phyloP scores from a whole-genome alignment of 78 protist species.

The Dictyostelium citrinum region DNA sequence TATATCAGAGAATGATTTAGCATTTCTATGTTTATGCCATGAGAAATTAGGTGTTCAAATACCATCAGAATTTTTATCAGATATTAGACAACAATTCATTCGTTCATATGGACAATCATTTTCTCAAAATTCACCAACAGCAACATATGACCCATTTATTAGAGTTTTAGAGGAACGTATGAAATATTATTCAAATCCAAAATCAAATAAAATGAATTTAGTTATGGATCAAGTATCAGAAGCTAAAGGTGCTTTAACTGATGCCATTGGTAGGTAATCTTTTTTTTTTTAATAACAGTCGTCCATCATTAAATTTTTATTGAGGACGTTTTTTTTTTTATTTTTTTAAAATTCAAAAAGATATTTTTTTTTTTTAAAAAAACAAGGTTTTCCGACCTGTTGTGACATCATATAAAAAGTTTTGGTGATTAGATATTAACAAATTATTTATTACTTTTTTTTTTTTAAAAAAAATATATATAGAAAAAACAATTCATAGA shows the following conservation, averaged over 20 bases:
- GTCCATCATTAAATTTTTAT: neutral
- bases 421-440: neutral
- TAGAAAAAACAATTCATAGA: slow-evolving; percentile 91
- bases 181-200: slow-evolving; percentile 66
- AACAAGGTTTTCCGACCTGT: neutral
- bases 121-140: slow-evolving; percentile 54
- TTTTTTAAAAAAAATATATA: neutral
- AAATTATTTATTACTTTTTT: neutral
- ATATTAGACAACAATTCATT: slow-evolving; percentile 26
- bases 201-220: slow-evolving; percentile 56
- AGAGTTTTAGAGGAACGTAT: slow-evolving; percentile 66
- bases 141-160: slow-evolving; percentile 57
- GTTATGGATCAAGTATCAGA: slow-evolving; percentile 54
- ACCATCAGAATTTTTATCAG: slow-evolving; percentile 65
- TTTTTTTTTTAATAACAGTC: neutral
- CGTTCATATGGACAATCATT: slow-evolving; percentile 35
- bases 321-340: neutral
- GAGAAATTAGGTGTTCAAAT: slow-evolving; percentile 57
- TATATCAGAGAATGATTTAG: slow-evolving; percentile 75
- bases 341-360: neutral
- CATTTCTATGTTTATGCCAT: slow-evolving; percentile 66
- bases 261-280: slow-evolving; percentile 7
- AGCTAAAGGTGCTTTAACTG: slow-evolving; percentile 47
- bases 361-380: too few relatives aligned
- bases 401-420: neutral